Evolutionary conservation across 768 basidiomycete genomes (phyloP), one percentile per base, ranked within the genome.

Genomic region (Boletus subcaerulescens): DNA sequence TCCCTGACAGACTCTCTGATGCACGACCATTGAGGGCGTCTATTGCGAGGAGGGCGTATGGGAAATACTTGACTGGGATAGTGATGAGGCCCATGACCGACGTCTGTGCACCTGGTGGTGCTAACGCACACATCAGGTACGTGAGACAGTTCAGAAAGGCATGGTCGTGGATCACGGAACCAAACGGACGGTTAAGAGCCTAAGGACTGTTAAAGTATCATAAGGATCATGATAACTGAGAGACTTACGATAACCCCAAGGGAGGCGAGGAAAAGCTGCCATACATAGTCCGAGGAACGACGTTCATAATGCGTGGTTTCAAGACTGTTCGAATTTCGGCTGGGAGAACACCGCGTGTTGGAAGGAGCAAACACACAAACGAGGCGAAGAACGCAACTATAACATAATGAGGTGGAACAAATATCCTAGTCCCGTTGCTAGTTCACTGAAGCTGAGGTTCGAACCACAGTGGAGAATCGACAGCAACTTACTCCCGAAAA

Each of bases 71-170:
- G 54, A 89, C 68, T 1, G 90, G 91, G 56, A 94, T 65, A 17
- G 82, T 83, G 62, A 96, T 53, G 52, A 96, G 78, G 6, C 93
- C 93, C 76, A 91, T 85, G 54, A 95, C 66, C 9, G 87, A 89
- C 14, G 89, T 86, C 62, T 82, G 83, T 10, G 83, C 64, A 24
- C 86, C 85, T 7, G 81, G 78, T 22, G 86, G 83, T 4, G 88
- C 80, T 43, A 91, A 82, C 4, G 78, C 65, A 32, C 87, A 84
- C 57, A 79, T 79, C 53, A 93, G 73, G 69, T 93, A 92, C 32
- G 80, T 77, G 60, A 93, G 71, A 59, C 80, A 80, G 61, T 86
- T 72, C 42, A 90, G 75, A 51, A 93, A 74, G 2, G 91, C 79
- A 22, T 83, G 83, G 45, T 79, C 75, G 73, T 90, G 86, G 39